phyloP scores from a whole-genome alignment of 305 asterid genomes.

The Fraxinus baroniana region DNA sequence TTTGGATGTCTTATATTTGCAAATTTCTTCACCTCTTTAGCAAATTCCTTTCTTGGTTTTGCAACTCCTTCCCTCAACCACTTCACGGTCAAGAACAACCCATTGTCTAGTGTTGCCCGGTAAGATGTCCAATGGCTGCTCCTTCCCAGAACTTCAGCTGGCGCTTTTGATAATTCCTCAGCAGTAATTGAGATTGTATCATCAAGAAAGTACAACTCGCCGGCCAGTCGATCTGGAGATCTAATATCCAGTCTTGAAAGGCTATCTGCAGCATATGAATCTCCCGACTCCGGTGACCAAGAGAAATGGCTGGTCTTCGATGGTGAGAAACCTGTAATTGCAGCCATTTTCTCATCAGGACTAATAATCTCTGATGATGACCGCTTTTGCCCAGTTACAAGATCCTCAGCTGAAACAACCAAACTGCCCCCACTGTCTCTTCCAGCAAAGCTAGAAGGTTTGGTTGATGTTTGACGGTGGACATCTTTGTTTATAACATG shows the following conservation, averaged over 20 bases:
- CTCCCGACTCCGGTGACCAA: constrained; percentile 95
- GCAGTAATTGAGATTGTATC: constrained; percentile 84
- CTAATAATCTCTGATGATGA: constrained; percentile 65
- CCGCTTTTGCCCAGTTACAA: constrained; percentile 57
- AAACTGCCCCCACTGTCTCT: constrained; percentile 49
- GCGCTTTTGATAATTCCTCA: constrained; percentile 88
- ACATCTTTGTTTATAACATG: constrained; percentile 50
- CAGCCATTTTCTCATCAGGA: constrained; percentile 71
- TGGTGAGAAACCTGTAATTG: constrained; percentile 77
- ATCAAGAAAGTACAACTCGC: constrained; percentile 93
- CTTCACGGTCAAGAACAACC: constrained; percentile 86
- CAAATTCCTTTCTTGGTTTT: constrained; percentile 91
- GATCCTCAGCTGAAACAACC: constrained; percentile 69
- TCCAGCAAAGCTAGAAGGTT: constrained; percentile 52
- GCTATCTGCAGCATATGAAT: constrained; percentile 65
- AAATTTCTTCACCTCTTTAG: constrained; percentile 95
- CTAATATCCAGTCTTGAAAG: constrained; percentile 74
- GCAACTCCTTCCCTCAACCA: constrained; percentile 99
- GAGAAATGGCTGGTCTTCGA: constrained; percentile 80
- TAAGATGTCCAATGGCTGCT: constrained; percentile 99
- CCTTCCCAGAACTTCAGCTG: constrained; percentile 96
- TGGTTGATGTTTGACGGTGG: constrained; percentile 45
- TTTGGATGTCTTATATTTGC: constrained; percentile 92
- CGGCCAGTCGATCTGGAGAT: constrained; percentile 86
- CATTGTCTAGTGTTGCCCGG: constrained; percentile 76